Evolutionary conservation across 495 filamentous ascomycete genomes (phyloP), one percentile per base, ranked within the genome.

Genomic region (Tuber calosporum): DNA sequence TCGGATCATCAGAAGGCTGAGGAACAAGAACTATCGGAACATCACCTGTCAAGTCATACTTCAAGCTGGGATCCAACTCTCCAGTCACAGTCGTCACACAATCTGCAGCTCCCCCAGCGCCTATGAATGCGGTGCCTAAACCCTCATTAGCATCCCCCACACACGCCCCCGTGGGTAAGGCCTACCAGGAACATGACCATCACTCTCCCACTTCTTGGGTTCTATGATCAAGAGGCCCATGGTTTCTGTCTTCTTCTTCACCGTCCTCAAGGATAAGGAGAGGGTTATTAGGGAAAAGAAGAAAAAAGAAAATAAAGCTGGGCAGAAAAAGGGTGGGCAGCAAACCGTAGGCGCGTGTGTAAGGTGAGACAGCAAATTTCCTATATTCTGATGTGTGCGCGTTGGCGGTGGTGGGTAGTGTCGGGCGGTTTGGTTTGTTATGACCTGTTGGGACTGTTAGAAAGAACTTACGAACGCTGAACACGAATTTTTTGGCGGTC

Each of bases 201-300:
- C 53, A 62, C 15, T 86, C 84, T 48, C 87, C 83, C 73, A 86
- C 85, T 68, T 62, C 53, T 74, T 84, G 79, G 90, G 87, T 76
- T 94, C 89, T 70, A 96, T 84, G 70, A 97, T 87, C 48, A 92
- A 91, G 75, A 97, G 85, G n/a, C 92, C 91, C 93, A 97, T 97
- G 6, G 30, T 68, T 71, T 36, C 43, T 62, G 20, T 38, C n/a
- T 66, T 62, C 30, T 58, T 26, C 8, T 53, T n/a, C n/a, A n/a
- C n/a, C n/a, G n/a, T n/a, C n/a, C n/a, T n/a, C n/a, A n/a, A n/a
- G n/a, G n/a, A n/a, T n/a, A n/a, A n/a, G n/a, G n/a, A n/a, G n/a
- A n/a, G n/a, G n/a, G n/a, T 62, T 62, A 34, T 62, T 34, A 34
- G 26, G 11, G 26, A 26, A 53, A 53, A 62, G 17, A 53, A 53